Conservation (phyloP, 1,284 basidiomycete species). For the Ganoderma lingzhi region DNA sequence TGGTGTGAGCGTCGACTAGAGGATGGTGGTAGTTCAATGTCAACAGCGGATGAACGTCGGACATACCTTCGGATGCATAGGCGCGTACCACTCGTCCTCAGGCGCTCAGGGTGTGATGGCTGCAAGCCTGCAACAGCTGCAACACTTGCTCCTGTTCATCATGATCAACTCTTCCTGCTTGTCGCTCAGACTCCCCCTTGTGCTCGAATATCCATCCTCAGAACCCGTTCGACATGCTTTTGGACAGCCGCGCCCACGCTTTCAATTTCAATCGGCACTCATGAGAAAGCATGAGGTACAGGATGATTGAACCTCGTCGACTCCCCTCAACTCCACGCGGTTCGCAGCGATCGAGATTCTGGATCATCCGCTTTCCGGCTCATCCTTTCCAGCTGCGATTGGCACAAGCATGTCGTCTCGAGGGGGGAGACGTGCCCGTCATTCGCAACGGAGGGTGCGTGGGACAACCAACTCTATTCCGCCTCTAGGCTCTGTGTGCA, state of each 20-base stretch:
- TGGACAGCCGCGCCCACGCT: background rate
- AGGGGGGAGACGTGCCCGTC: background rate
- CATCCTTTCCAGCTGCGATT: background rate
- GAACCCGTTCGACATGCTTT: too few species aligned
- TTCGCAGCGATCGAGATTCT: background rate
- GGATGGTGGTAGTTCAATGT: too few species aligned
- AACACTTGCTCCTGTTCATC: too few species aligned
- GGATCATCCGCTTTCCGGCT: background rate
- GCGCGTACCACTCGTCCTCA: too few species aligned
- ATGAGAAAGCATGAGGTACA: background rate
- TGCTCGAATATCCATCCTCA: background rate
- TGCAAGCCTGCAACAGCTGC: too few species aligned
- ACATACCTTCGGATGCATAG: too few species aligned
- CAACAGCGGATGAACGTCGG: too few species aligned
- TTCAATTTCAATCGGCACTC: background rate
- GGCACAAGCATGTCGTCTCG: background rate
- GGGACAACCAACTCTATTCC: background rate
- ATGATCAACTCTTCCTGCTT: too few species aligned
- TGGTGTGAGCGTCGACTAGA: too few species aligned
- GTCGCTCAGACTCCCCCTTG: too few species aligned
- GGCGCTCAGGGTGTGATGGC: too few species aligned
- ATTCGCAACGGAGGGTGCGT: background rate
- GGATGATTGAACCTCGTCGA: background rate
- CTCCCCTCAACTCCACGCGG: background rate
- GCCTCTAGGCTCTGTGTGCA: background rate